A percentile compares a stretch with the other conserved stretches of the same genome.
Evolutionary conservation across 2,329 filamentous ascomycete genomes (phyloP).

Genomic region (Lasiodiplodia citricola): DNA sequence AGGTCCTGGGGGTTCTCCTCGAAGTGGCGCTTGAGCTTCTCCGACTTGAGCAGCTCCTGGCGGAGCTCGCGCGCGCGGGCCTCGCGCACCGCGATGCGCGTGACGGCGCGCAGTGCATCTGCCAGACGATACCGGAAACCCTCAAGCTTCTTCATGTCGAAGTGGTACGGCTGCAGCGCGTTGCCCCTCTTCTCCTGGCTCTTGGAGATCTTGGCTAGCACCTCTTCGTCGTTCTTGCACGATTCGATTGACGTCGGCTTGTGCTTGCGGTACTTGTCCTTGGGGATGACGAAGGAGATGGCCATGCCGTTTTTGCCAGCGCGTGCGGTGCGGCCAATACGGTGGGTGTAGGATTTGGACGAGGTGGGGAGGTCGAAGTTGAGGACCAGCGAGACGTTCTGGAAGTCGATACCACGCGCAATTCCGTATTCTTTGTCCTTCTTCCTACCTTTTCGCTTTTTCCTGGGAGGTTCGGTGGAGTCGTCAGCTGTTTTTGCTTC

Average conservation of each 20-base stretch:
- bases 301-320: constrained; percentile 93
- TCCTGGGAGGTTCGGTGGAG: constrained; percentile 47
- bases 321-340: constrained; percentile 90
- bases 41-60: constrained; percentile 88
- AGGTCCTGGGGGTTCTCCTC: constrained; percentile 95
- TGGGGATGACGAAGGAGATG: constrained; percentile 90
- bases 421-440: constrained; percentile 89
- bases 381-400: constrained; percentile 80
- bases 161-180: constrained; percentile 86
- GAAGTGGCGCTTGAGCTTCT: constrained; percentile 93
- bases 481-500: constrained; percentile 26
- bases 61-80: constrained; percentile 86
- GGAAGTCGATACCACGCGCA: constrained; percentile 95
- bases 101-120: constrained; percentile 88
- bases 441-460: constrained; percentile 69
- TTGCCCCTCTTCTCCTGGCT: constrained; percentile 79
- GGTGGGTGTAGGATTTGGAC: constrained; percentile 93
- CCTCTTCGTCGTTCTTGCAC: constrained; percentile 81
- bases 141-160: constrained; percentile 93
- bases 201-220: constrained; percentile 78
- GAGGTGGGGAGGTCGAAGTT: constrained; percentile 94
- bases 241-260: constrained; percentile 79
- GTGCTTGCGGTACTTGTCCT: constrained; percentile 83
- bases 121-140: constrained; percentile 94
- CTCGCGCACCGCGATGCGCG: constrained; percentile 86